Evolutionary conservation across 257 asterid species (phyloP).

Genomic region (Primulina huaijiensis): DNA sequence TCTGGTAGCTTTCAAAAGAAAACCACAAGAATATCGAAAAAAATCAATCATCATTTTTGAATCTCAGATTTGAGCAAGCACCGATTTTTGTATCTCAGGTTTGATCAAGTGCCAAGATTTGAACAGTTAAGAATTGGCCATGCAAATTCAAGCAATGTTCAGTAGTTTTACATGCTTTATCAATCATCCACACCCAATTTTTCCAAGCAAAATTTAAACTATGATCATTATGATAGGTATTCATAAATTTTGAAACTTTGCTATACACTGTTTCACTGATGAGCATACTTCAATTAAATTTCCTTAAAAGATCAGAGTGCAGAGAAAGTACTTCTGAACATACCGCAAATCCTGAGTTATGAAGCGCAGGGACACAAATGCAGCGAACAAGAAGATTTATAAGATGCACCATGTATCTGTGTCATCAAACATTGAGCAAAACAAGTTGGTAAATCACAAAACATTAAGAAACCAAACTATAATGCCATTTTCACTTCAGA

Average conservation of each 20-base stretch:
- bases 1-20: background rate
- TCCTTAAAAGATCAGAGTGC: background rate
- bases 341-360: constrained; percentile 99
- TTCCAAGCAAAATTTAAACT: constrained; percentile 7
- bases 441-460: constrained; percentile 25
- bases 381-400: constrained; percentile 70
- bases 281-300: background rate
- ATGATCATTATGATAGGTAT: background rate
- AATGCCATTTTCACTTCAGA: constrained; percentile 6
- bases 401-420: constrained; percentile 94
- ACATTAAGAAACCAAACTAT: constrained; percentile 10
- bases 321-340: constrained; percentile 25
- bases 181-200: constrained; percentile 17
- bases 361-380: constrained; percentile 88
- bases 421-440: constrained; percentile 26
- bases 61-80: constrained; percentile 12
- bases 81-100: constrained; percentile 6
- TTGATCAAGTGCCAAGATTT: constrained; percentile 4
- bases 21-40: background rate
- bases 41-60: background rate
- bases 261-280: background rate
- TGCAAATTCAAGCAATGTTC: constrained; percentile 14
- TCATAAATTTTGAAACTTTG: constrained; percentile 2
- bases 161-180: constrained; percentile 18
- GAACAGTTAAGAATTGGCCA: constrained; percentile 4